Evolutionary conservation across 129 eudicot species (phyloP).

Genomic region (Flaveria robusta): DNA sequence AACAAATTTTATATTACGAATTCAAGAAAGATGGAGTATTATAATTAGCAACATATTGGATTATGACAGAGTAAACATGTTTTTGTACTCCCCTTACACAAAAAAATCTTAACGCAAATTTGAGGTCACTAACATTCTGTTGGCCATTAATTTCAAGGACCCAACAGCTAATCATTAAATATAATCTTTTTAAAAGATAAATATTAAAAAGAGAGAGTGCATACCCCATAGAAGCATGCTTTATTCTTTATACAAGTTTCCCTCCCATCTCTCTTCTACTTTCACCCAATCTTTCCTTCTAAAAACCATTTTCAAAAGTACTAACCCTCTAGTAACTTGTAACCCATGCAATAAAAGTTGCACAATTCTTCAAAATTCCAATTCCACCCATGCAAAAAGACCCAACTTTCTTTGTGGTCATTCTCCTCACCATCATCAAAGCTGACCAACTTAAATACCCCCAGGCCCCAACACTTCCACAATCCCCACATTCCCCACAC

Average conservation of each 20-base stretch:
- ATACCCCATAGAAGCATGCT: conserved; percentile 31
- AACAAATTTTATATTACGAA: no score
- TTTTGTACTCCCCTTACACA: not conserved
- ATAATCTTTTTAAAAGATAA: not conserved
- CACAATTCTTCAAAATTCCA: conserved; percentile 11
- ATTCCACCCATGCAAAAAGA: not conserved
- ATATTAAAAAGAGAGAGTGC: conserved; percentile 4
- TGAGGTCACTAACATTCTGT: conserved; percentile 15
- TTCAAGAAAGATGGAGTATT: not conserved
- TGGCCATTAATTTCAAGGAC: conserved; percentile 18
- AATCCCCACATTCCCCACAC: conserved; percentile 43
- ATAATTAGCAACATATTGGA: not conserved
- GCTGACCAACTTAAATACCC: conserved; percentile 44
- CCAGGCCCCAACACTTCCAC: conserved; percentile 14
- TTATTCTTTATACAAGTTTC: conserved; percentile 41
- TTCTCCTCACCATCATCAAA: conserved; percentile 21
- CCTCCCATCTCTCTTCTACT: conserved; percentile 38
- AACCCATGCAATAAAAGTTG: conserved; percentile 22
- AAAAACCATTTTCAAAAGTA: conserved; percentile 19
- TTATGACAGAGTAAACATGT: not conserved
- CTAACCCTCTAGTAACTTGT: conserved; percentile 22
- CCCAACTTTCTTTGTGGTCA: conserved; percentile 22
- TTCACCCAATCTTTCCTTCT: conserved; percentile 24
- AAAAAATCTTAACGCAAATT: not conserved
- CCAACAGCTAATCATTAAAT: conserved; percentile 32